These are phyloP conservation scores for Antitrichia curtipendula DNA, from an alignment of 225 moss, liverwort and hornwort genomes.

Conservation along the genomic window DNA sequence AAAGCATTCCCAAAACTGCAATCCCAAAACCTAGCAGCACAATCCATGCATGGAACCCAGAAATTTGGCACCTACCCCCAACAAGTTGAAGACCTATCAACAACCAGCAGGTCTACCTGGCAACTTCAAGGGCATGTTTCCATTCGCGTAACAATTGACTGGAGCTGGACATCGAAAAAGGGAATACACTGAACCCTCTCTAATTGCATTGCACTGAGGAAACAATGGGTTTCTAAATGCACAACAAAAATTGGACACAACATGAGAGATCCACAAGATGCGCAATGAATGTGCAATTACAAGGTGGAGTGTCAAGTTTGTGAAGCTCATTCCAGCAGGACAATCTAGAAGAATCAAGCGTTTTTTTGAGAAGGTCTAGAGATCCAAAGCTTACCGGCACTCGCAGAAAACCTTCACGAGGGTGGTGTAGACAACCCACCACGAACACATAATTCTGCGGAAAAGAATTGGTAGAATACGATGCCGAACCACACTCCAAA, in stretches of 20 bases:
- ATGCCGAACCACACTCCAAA: background rate
- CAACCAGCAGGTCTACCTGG: background rate
- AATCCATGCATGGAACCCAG: background rate
- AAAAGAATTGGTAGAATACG: background rate
- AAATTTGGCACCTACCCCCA: background rate
- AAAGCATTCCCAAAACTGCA: background rate
- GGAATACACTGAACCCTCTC: background rate
- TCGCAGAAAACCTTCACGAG: background rate
- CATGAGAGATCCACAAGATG: background rate
- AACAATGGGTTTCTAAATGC: background rate
- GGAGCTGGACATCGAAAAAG: background rate
- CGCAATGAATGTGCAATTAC: background rate
- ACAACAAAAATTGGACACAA: background rate
- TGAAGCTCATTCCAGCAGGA: background rate
- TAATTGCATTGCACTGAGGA: background rate
- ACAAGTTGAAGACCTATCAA: background rate
- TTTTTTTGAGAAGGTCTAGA: background rate
- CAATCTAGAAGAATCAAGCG: background rate
- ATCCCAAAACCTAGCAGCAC: background rate
- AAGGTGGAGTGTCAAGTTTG: background rate
- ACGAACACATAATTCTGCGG: background rate
- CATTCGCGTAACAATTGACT: background rate
- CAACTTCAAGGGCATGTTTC: background rate
- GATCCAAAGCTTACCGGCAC: background rate
- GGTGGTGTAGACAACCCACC: background rate